These are phyloP conservation scores for Candida glucosophila DNA, from an alignment of 1,139 yeast genomes.

Conservation along the genomic window DNA sequence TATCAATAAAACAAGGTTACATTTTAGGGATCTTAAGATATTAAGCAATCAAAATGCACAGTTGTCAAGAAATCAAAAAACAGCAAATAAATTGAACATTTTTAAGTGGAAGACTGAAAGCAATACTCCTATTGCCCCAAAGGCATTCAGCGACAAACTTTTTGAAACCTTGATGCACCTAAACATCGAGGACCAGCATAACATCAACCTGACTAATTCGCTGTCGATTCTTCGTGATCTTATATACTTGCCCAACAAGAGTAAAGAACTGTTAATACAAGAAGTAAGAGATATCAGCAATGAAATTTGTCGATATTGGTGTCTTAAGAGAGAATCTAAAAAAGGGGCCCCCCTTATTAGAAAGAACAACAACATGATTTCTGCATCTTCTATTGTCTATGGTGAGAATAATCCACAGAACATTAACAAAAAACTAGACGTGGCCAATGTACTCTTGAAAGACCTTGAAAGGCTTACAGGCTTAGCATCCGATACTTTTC, in stretches of 20 bases:
- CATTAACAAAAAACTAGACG: slow-evolving; percentile 35
- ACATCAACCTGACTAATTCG: slow-evolving; percentile 11
- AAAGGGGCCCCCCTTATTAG: slow-evolving; percentile 72
- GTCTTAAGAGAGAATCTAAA: slow-evolving; percentile 66
- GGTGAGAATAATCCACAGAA: slow-evolving; percentile 35
- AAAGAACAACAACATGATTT: slow-evolving; percentile 36
- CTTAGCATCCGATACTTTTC: slow-evolving; percentile 21
- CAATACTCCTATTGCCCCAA: slow-evolving; percentile 73
- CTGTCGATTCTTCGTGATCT: slow-evolving; percentile 13
- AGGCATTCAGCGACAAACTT: slow-evolving; percentile 39
- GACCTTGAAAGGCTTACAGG: slow-evolving; percentile 44
- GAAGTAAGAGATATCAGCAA: slow-evolving; percentile 33
- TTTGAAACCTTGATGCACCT: slow-evolving; percentile 23
- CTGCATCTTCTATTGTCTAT: slow-evolving; percentile 31
- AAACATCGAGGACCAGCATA: slow-evolving; percentile 18
- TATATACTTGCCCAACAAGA: slow-evolving; percentile 14
- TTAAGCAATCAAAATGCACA: slow-evolving; percentile 31
- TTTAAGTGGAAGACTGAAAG: slow-evolving; percentile 64
- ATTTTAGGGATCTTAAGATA: slow-evolving; percentile 37
- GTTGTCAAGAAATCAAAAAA: slow-evolving; percentile 23
- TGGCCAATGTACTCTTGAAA: slow-evolving; percentile 32
- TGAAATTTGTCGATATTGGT: slow-evolving; percentile 73
- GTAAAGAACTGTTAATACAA: slow-evolving; percentile 14
- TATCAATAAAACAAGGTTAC: slow-evolving; percentile 45
- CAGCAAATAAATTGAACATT: slow-evolving; percentile 29